Base-by-base conservation (phyloP, 2,329 filamentous ascomycete genomes). In the Botrytis squamosa region DNA sequence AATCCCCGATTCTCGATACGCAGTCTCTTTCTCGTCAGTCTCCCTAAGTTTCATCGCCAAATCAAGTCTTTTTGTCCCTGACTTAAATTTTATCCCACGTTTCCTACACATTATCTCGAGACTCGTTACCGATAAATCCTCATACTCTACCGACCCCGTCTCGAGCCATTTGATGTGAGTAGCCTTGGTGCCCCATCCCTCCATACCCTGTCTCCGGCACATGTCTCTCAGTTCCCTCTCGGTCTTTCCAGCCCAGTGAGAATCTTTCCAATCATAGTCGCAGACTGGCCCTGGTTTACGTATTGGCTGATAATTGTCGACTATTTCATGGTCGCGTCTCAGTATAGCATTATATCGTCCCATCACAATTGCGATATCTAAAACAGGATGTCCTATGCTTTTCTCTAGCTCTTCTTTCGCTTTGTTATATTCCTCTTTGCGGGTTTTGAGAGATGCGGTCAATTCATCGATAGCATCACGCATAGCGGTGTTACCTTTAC, bases 221-320 rank as follows among this genome's bases (percentile, higher is more conserved):
- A 77, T 77, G 14, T 75, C 74, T 0, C 3, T 12, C 25, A 79
- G 44, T 33, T 79, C 70, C 3, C 71, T 59, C 46, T 75, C 64
- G 4, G 66, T 75, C 44, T 60, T 74, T 8, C 42, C 62, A 0
- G 77, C 77, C 78, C 78, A 79, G 16, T 75, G 77, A 0, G 77
- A 78, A 18, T 75, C 55, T 22, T 75, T 75, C 75, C 75, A 76
- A 46, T 77, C 62, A 49, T 77, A 79, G 29, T 75, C 71, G 36
- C 76, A 77, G 1, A 72, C 29, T 1, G 70, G 66, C 29, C 36
- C 46, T 22, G 44, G 16, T 36, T 67, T 33, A 33, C 36, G 33
- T 9, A 36, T 9, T 18, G 38, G 65, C 42, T 70, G 38, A 22
- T 42, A 55, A 44, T 29, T 74, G 9, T 59, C 57, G 72, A 69